These are phyloP conservation scores for Malassezia vespertilionis DNA, from an alignment of 1,284 basidiomycete species.

Conservation along the genomic window DNA sequence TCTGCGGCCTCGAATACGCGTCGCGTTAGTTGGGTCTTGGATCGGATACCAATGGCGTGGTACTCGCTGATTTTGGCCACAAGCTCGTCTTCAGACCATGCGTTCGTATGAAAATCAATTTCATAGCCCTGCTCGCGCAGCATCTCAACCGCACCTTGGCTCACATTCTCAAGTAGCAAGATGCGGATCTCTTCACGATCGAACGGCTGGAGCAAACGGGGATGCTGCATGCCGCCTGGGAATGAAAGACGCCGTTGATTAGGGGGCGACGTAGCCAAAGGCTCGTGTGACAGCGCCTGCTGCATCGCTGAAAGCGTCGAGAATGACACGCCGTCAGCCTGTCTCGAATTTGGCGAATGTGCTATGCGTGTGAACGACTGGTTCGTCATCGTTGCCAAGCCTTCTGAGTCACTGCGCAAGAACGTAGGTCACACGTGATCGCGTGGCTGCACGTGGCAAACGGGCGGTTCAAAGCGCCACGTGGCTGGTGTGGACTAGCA, in stretches of 20 bases:
- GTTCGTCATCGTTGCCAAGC: slow-evolving; percentile 5
- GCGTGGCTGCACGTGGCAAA: slow-evolving; percentile 10
- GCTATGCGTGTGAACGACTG: slow-evolving; percentile 11
- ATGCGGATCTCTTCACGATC: slow-evolving; percentile 50
- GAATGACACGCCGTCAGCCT: not conserved
- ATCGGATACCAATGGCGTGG: slow-evolving; percentile 89
- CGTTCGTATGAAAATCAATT: slow-evolving; percentile 79
- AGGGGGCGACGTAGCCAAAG: not conserved
- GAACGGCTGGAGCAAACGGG: slow-evolving; percentile 40
- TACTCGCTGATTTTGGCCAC: slow-evolving; percentile 73
- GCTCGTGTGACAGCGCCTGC: slow-evolving; percentile 4
- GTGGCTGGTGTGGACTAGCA: slow-evolving; percentile 2
- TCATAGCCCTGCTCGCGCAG: slow-evolving; percentile 78
- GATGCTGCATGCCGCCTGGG: slow-evolving; percentile 3
- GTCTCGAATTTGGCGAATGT: too few relatives aligned
- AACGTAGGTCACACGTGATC: slow-evolving; percentile 7
- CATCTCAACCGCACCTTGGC: slow-evolving; percentile 70
- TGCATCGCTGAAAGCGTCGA: slow-evolving; percentile 6
- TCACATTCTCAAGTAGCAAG: slow-evolving; percentile 89
- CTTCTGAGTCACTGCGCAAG: not conserved
- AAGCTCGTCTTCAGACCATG: slow-evolving; percentile 85
- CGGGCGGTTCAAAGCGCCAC: slow-evolving; percentile 2
- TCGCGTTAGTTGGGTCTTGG: slow-evolving; percentile 90
- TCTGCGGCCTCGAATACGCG: slow-evolving; percentile 58
- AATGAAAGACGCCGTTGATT: slow-evolving; percentile 1